phyloP scores from a whole-genome alignment of 768 basidiomycete species.

The Hericium rajendrae region DNA sequence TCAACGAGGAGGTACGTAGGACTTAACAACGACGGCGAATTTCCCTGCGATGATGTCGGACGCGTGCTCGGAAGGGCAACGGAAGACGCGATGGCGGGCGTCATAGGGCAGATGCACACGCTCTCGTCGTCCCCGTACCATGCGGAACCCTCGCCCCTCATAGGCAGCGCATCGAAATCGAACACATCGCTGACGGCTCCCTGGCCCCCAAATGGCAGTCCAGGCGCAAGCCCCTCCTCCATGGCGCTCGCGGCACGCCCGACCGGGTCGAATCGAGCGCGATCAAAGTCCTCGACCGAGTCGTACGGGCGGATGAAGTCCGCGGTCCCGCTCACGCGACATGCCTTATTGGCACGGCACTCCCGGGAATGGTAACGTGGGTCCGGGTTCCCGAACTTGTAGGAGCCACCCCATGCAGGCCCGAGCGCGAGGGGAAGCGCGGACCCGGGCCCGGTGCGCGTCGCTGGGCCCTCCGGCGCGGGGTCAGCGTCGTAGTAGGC shows the following conservation, averaged over 20 bases:
- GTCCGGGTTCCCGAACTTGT: neutral
- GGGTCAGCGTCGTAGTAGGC: slow-evolving; percentile 36
- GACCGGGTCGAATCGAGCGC: neutral
- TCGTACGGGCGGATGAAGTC: slow-evolving; percentile 24
- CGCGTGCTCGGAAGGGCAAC: slow-evolving; percentile 10
- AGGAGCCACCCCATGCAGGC: neutral
- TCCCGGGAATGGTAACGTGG: slow-evolving; percentile 6
- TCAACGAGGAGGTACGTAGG: neutral
- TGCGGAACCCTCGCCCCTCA: slow-evolving; percentile 3
- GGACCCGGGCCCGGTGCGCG: slow-evolving; percentile 27
- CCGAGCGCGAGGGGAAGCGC: slow-evolving; percentile 13
- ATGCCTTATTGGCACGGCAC: slow-evolving; percentile 14
- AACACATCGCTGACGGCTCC: slow-evolving; percentile 18
- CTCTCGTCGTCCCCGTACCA: slow-evolving; percentile 6
- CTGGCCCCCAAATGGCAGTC: neutral
- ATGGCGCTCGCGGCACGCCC: neutral
- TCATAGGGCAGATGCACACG: slow-evolving; percentile 7
- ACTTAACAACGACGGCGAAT: neutral
- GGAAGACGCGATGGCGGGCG: slow-evolving; percentile 12
- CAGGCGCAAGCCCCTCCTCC: neutral
- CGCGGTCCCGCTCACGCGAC: slow-evolving; percentile 18
- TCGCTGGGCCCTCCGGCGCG: slow-evolving; percentile 35
- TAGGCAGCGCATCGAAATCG: slow-evolving; percentile 28
- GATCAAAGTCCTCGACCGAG: slow-evolving; percentile 15
- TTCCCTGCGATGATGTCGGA: neutral